phyloP scores from a whole-genome alignment of 2,329 filamentous ascomycete species.

The Exophiala dermatitidis region DNA sequence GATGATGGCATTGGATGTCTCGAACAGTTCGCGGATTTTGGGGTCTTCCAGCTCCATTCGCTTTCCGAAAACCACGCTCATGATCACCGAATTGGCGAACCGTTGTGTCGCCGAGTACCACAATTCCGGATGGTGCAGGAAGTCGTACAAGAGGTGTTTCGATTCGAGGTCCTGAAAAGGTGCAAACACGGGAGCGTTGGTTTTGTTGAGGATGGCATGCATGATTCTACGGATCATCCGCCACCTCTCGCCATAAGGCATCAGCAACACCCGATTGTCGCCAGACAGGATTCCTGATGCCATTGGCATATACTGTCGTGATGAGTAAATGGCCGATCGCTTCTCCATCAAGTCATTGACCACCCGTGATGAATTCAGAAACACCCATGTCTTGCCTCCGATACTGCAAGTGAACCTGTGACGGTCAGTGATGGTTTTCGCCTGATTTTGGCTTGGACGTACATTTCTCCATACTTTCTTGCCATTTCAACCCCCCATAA shows the following conservation, averaged over 20 bases:
- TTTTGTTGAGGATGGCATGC: slow-evolving; percentile 25
- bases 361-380: slow-evolving; percentile 3
- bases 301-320: slow-evolving; percentile 29
- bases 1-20: slow-evolving; percentile 32
- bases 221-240: slow-evolving; percentile 23
- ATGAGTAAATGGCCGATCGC: slow-evolving; percentile 33
- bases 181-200: background rate
- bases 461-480: slow-evolving; percentile 20
- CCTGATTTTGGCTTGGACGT: slow-evolving; percentile 28
- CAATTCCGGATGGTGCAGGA: slow-evolving; percentile 6
- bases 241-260: slow-evolving; percentile 33
- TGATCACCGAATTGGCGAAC: slow-evolving; percentile 35
- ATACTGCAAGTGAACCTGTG: slow-evolving; percentile 1
- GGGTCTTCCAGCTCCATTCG: slow-evolving; percentile 32
- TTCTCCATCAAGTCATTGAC: slow-evolving; percentile 4
- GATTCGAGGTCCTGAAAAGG: slow-evolving; percentile 18
- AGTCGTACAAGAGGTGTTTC: slow-evolving; percentile 11
- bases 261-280: slow-evolving; percentile 41
- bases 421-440: slow-evolving; percentile 31
- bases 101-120: slow-evolving; percentile 38
- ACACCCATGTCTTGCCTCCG: slow-evolving; percentile 2
- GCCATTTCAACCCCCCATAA: slow-evolving; percentile 18
- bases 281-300: slow-evolving; percentile 29
- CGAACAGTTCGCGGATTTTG: slow-evolving; percentile 31
- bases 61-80: slow-evolving; percentile 44